Base-by-base conservation (phyloP, 768 basidiomycete species). In the Cystofilobasidium macerans region DNA sequence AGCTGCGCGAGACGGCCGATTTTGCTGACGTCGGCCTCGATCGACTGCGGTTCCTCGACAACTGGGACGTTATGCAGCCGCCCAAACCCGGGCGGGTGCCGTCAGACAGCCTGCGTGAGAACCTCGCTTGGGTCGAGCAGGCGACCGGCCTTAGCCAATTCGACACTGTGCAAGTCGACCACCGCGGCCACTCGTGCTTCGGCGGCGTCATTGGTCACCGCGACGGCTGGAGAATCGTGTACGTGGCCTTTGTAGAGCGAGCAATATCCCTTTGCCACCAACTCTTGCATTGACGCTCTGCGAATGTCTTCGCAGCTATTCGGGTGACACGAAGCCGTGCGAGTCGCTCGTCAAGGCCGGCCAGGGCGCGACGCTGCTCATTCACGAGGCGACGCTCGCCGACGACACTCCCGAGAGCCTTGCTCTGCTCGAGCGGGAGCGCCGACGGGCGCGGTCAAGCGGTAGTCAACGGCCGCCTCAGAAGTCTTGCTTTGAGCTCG, bases 341-440 rank as follows among this genome's bases (percentile, higher is more conserved):
- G 78, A 85, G 14, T 79, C 78, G 32, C 78, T 98, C 5, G 82
- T 86, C 28, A 73, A 79, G 51, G 84, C 83, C 0, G 93, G 88
- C 0, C 71, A 78, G 67, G 75, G 77, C 62, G 86, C 87, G 0
- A 90, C 90, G 0, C 77, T 98, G 1, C 79, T 98, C 47, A 91
- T 98, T 36, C 94, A 98, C 71, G 94, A 98, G 74, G 89, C 93
- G 0, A 91, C 91, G 3, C 85, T 97, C 82, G 87, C 84, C 1
- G 87, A 97, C 71, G 87, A 87, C 62, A 83, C 92, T 71, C 81
- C 78, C 24, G 85, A 85, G 16, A 62, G 40, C 20, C 36, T 72
- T 12, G 71, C 71, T 1, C 1, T 1, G 26, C 26, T 54, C 28
- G 51, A 28, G 45, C 22, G 22, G 22, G 45, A 22, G 3, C 45